A percentile compares a stretch with the other conserved stretches of the same genome.
Evolutionary conservation across 75 land plant species (phyloP).

Genomic region (Ceratopteris richardii): DNA sequence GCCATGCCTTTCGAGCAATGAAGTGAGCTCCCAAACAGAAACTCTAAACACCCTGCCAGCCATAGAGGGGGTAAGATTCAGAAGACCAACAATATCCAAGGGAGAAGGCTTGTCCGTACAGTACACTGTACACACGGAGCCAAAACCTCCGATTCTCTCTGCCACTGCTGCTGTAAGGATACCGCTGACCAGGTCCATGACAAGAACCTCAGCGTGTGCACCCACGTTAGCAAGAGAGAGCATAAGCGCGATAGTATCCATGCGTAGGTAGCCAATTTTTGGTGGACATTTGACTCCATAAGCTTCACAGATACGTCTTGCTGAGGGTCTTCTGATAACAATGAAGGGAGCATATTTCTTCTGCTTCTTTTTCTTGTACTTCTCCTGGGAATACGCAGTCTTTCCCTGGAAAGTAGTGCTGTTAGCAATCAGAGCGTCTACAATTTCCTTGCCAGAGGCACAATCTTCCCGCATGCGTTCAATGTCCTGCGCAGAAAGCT

Average conservation of each 20-base stretch:
- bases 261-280: constrained; percentile 75
- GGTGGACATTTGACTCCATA: constrained; percentile 80
- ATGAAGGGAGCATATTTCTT: constrained; percentile 93
- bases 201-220: constrained; percentile 72
- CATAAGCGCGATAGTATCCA: constrained; percentile 72
- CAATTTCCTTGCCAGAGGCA: constrained; percentile 68
- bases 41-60: constrained; percentile 38
- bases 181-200: constrained; percentile 85
- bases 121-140: constrained; percentile 62
- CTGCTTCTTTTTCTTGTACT: constrained; percentile 77
- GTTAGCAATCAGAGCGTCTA: constrained; percentile 88
- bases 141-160: constrained; percentile 87
- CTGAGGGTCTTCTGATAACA: constrained; percentile 72
- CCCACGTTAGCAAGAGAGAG: constrained; percentile 79
- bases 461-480: constrained; percentile 75
- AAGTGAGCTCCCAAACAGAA: constrained; percentile 2
- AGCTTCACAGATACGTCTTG: constrained; percentile 91
- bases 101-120: constrained; percentile 46
- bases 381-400: constrained; percentile 94
- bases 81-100: constrained; percentile 73
- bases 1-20: background rate
- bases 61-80: constrained; percentile 61
- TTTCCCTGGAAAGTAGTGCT: constrained; percentile 83
- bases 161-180: constrained; percentile 88
- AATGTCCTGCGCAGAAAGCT: constrained; percentile 81